Base-by-base conservation (phyloP, 1,284 basidiomycete species). In the Phenoliferia sp. region DNA sequence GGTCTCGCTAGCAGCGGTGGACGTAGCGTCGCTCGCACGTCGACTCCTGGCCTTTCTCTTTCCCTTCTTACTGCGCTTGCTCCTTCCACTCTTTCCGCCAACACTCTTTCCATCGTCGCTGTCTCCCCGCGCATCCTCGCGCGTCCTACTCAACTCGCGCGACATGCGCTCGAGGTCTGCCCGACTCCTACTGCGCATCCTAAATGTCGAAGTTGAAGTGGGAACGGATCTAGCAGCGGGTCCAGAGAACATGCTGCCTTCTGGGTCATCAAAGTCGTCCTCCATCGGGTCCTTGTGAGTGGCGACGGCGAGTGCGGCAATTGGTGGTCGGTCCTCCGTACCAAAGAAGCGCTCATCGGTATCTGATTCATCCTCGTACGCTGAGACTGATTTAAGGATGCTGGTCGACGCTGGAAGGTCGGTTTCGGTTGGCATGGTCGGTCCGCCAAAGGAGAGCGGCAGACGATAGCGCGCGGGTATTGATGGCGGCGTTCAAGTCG, bases 191-290 rank as follows among this genome's bases (percentile, higher is more conserved):
- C 68, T 69, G 16, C 73, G 64, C 64, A 75, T 70, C 22, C 75
- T 64, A 62, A 75, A 76, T 4, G 66, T 69, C 15, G 67, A 69
- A 5, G 73, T 69, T 36, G 69, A 71, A 22, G 73, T 76, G 9
- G 76, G 76, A 32, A 76, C 71, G 19, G 63, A 64, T 48, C 65
- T 63, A 1, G 73, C 76, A n/a, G 71, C 71, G 9, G 75, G 75
- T 0, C 76, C 76, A 22, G 71, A 66, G 61, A 70, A 75, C 55
- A 77, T 67, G 15, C 69, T 67, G 3, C 76, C 76, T 34, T 70
- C 67, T 16, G 75, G 75, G 59, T 76, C 74, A 55, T 76, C 76
- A 62, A 74, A 77, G 63, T 67, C 62, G 6, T 66, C 59, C 48
- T 69, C 60, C n/a, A 22, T 34, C 19, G 54, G 63, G 19, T 57